phyloP scores from a whole-genome alignment of 176 grass and related monocot genomes.

The Oryza meyeriana region DNA sequence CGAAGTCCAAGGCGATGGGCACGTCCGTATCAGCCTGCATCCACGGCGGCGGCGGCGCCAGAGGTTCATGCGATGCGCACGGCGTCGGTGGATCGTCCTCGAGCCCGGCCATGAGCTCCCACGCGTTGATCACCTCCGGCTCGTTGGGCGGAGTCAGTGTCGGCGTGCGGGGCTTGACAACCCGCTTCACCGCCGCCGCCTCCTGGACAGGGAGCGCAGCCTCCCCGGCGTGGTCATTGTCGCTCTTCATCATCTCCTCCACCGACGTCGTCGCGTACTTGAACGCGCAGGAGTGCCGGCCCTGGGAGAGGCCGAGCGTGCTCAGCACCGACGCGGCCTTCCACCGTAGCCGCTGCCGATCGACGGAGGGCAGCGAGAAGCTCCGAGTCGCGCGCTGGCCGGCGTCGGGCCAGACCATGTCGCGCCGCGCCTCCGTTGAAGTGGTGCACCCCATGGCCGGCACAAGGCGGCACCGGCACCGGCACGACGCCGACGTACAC shows the following conservation, averaged over 20 bases:
- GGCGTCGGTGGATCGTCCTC: conserved; percentile 39
- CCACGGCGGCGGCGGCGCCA: conserved; percentile 26
- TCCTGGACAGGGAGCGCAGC: neutral
- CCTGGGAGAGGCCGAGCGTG: conserved; percentile 23
- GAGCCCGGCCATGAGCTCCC: conserved; percentile 63
- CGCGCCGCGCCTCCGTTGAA: conserved; percentile 40
- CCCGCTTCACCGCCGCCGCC: conserved; percentile 6
- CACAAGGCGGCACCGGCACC: neutral
- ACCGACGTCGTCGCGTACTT: conserved; percentile 8
- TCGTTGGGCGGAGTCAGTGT: conserved; percentile 56
- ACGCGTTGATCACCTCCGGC: conserved; percentile 60
- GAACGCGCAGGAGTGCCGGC: neutral
- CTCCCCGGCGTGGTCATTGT: neutral
- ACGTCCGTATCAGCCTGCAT: conserved; percentile 40
- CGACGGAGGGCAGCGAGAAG: conserved; percentile 42
- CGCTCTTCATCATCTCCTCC: conserved; percentile 41
- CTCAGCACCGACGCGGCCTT: conserved; percentile 37
- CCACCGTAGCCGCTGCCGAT: conserved; percentile 33
- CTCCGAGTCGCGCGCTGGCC: conserved; percentile 20
- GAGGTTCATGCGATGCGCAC: neutral
- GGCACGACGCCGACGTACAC: neutral
- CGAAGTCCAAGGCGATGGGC: conserved; percentile 39
- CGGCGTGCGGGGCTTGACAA: conserved; percentile 18
- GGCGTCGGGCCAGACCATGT: conserved; percentile 27
- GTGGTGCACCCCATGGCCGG: conserved; percentile 52